Evolutionary conservation across 345 rosid species (phyloP).

Genomic region (Eucalyptus regnans): DNA sequence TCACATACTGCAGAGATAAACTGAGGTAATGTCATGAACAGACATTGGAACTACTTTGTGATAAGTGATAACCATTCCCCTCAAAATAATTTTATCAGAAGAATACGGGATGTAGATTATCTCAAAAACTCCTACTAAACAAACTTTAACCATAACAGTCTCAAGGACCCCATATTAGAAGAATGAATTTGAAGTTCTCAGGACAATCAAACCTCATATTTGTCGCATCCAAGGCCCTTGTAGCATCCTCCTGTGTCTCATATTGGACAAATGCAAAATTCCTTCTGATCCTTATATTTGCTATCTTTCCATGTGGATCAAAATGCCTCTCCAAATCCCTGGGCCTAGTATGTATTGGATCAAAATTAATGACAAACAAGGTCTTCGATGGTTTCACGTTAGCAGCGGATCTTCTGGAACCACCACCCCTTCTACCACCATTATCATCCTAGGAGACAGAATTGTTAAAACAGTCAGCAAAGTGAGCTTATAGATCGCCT

Average conservation of each 20-base stretch:
- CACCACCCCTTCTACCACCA: conserved; percentile 48
- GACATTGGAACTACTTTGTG: not conserved
- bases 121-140: not conserved
- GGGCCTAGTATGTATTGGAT: conserved; percentile 69
- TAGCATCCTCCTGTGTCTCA: conserved; percentile 85
- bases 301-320: conserved; percentile 83
- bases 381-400: conserved; percentile 77
- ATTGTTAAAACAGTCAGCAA: not conserved
- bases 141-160: not conserved
- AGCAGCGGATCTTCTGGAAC: conserved; percentile 54
- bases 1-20: not conserved
- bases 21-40: not conserved
- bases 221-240: conserved; percentile 78
- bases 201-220: conserved; percentile 43
- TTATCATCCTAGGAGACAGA: conserved; percentile 52
- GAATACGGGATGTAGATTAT: not conserved
- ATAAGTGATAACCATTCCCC: not conserved
- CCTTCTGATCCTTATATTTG: conserved; percentile 85
- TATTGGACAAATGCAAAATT: conserved; percentile 95
- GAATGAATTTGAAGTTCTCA: not conserved
- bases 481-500: not conserved
- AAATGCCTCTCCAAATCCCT: conserved; percentile 93
- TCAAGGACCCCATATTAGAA: not conserved
- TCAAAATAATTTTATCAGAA: not conserved
- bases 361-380: conserved; percentile 89